These are phyloP conservation scores for Candida coleopterorum DNA, from an alignment of 805 yeast genomes.

Conservation along the genomic window DNA sequence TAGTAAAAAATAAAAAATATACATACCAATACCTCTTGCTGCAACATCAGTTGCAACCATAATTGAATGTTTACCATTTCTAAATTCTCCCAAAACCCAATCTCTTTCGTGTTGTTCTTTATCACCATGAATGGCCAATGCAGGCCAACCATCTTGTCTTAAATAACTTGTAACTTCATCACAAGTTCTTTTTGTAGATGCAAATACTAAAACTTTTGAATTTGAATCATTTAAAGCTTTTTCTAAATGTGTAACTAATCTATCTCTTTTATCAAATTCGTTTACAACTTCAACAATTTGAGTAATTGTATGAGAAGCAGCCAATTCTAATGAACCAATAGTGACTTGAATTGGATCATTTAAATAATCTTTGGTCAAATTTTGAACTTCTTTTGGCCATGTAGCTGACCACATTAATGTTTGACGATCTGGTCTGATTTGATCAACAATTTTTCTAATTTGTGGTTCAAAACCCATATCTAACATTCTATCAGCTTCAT, in stretches of 20 bases:
- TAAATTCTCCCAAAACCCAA: constrained; percentile 94
- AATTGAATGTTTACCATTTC: constrained; percentile 86
- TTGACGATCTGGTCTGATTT: constrained; percentile 99
- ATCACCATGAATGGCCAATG: constrained; percentile 98
- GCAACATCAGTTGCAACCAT: constrained; percentile 99
- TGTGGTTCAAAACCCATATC: constrained; percentile 99
- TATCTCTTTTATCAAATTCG: constrained; percentile 93
- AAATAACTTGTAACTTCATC: constrained; percentile 89
- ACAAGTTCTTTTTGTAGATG: constrained; percentile 97
- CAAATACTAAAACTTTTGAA: constrained; percentile 81
- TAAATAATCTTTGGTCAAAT: constrained; percentile 86
- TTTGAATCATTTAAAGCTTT: constrained; percentile 64
- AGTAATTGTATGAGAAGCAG: constrained; percentile 95
- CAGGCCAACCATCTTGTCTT: constrained; percentile 98
- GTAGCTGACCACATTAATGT: constrained; percentile 99
- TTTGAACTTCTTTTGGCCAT: constrained; percentile 98
- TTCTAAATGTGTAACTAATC: constrained; percentile 77
- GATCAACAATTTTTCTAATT: constrained; percentile 95
- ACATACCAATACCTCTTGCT: constrained; percentile 99
- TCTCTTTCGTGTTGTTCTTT: constrained; percentile 97
- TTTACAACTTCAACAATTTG: constrained; percentile 89
- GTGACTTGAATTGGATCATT: constrained; percentile 94
- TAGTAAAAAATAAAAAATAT: constrained; percentile 11
- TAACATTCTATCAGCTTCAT: constrained; percentile 99
- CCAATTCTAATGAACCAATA: constrained; percentile 89